Evolutionary conservation across 1,139 yeast species (phyloP).

Genomic region (Pichia sp.): DNA sequence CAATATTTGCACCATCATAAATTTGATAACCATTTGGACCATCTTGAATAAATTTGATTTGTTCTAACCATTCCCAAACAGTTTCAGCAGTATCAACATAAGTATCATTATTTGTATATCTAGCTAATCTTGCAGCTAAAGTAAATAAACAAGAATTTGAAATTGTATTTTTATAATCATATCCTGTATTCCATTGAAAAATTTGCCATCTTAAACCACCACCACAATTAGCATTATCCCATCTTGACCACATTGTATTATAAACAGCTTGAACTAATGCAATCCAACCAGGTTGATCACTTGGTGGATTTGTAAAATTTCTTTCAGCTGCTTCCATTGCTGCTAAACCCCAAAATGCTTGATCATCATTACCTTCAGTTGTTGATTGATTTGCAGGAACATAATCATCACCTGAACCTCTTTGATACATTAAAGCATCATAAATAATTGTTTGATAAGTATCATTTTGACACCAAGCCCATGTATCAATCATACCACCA

Average conservation of each 20-base stretch:
- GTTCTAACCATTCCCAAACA: conserved; percentile 65
- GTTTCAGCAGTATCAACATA: conserved; percentile 59
- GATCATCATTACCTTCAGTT: conserved; percentile 96
- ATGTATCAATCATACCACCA: conserved; percentile 67
- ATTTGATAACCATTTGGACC: conserved; percentile 38
- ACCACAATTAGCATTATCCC: conserved; percentile 68
- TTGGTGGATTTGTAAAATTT: conserved; percentile 69
- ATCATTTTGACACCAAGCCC: conserved; percentile 54
- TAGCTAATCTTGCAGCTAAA: conserved; percentile 77
- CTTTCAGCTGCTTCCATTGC: conserved; percentile 88
- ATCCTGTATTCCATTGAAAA: conserved; percentile 90
- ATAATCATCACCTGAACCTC: conserved; percentile 59
- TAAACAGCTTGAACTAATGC: conserved; percentile 73
- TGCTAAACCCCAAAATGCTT: conserved; percentile 93
- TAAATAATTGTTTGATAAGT: conserved; percentile 50
- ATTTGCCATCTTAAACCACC: conserved; percentile 98
- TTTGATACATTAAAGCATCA: conserved; percentile 55
- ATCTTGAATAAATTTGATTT: conserved; percentile 40
- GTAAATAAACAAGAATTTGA: conserved; percentile 88
- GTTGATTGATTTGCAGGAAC: conserved; percentile 70
- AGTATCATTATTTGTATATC: conserved; percentile 62
- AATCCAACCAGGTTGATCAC: conserved; percentile 60
- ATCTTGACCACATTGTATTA: conserved; percentile 81
- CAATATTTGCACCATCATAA: conserved; percentile 66
- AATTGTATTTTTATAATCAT: conserved; percentile 84